Evolutionary conservation across 495 filamentous ascomycete genomes (phyloP).

Genomic region (Tuber calosporum): DNA sequence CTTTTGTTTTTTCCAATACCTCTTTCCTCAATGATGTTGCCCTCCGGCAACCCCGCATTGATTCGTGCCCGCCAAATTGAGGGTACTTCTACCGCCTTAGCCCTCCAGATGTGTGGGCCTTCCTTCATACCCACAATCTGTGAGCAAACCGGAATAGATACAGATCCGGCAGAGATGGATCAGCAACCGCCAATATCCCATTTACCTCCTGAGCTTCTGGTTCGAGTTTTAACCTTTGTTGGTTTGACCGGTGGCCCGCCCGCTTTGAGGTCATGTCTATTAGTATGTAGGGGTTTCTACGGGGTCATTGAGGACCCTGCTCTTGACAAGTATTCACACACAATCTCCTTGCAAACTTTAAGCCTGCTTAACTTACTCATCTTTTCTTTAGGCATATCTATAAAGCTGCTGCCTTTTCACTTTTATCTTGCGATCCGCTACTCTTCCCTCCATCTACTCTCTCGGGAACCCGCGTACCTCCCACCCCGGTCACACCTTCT

Average conservation of each 20-base stretch:
- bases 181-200: constrained; percentile 26
- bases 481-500: constrained; percentile 7
- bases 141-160: neutral
- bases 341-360: constrained; percentile 1
- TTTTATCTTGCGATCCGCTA: constrained; percentile 24
- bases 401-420: constrained; percentile 28
- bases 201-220: constrained; percentile 28
- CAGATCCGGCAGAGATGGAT: constrained; percentile 2
- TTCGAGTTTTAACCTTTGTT: constrained; percentile 31
- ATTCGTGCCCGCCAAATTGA: neutral
- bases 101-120: neutral
- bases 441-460: constrained; percentile 25
- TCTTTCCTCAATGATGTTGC: neutral
- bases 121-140: neutral
- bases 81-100: neutral
- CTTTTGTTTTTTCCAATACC: neutral
- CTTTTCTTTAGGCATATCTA: constrained; percentile 29
- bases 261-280: constrained; percentile 23
- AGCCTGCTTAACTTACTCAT: constrained; percentile 15
- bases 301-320: constrained; percentile 33
- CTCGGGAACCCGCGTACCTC: constrained; percentile 31
- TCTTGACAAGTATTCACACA: constrained; percentile 24
- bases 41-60: neutral
- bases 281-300: constrained; percentile 31
- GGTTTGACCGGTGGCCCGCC: constrained; percentile 26